Conservation (phyloP, 768 basidiomycete species). For the Lyophyllum atratum region DNA sequence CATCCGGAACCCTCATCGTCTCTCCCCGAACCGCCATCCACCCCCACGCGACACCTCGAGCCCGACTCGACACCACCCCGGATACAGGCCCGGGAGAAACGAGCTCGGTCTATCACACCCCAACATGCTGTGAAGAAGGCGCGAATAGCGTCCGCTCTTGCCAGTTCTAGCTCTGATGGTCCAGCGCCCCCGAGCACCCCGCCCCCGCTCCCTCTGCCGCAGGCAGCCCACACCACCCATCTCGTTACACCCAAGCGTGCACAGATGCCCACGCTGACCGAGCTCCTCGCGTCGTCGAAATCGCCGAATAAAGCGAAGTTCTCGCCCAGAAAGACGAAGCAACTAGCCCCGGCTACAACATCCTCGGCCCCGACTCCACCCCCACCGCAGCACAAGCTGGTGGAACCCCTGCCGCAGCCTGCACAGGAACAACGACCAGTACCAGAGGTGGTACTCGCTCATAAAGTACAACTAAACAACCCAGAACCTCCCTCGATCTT, state of each 20-base stretch:
- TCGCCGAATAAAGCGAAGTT: slow-evolving; percentile 38
- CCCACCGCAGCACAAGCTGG: background rate
- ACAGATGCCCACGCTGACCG: slow-evolving; percentile 39
- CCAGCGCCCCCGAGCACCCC: background rate
- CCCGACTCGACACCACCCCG: background rate
- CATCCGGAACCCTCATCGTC: slow-evolving; percentile 7
- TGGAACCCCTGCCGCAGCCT: background rate
- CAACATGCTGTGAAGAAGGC: slow-evolving; percentile 19
- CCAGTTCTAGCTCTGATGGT: slow-evolving; percentile 11
- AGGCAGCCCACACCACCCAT: slow-evolving; percentile 21
- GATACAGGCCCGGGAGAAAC: slow-evolving; percentile 11
- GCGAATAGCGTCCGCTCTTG: slow-evolving; percentile 2
- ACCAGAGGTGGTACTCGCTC: background rate
- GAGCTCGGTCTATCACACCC: slow-evolving; percentile 14
- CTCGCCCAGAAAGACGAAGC: slow-evolving; percentile 21
- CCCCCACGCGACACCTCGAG: slow-evolving; percentile 3
- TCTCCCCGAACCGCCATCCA: slow-evolving; percentile 12
- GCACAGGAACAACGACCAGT: background rate
- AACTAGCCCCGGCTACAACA: background rate
- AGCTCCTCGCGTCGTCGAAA: slow-evolving; percentile 46
- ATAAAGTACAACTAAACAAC: background rate
- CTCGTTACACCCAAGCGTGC: slow-evolving; percentile 27
- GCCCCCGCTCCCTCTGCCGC: slow-evolving; percentile 22
- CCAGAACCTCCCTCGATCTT: background rate
- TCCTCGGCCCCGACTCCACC: background rate